Percentiles rank a stretch among this genome's conserved stretches.
Conservation (phyloP, 169 alveolate genomes). For the Plasmodium sp. region DNA sequence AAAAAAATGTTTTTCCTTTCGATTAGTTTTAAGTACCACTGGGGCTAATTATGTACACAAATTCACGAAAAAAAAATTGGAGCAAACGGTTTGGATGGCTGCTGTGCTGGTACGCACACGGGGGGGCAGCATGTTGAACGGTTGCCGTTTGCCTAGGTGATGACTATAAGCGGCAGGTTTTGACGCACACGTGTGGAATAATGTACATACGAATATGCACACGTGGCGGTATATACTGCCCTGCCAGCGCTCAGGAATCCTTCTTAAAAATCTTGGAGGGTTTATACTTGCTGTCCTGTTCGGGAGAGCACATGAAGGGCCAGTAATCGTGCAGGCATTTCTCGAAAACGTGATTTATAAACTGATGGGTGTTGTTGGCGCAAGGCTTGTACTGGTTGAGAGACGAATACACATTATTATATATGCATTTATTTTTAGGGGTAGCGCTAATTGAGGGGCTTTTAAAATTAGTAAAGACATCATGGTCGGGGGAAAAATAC, state of each 20-base stretch:
- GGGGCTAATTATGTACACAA: background rate
- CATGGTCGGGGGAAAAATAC: constrained; percentile 21
- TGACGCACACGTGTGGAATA: background rate
- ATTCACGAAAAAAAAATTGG: background rate
- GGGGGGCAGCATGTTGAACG: background rate
- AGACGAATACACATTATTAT: constrained; percentile 48
- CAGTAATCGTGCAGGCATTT: constrained; percentile 76
- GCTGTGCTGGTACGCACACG: background rate
- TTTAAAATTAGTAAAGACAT: constrained; percentile 56
- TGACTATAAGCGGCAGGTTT: background rate
- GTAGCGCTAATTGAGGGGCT: constrained; percentile 16
- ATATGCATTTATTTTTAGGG: constrained; percentile 50
- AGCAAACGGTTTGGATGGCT: background rate
- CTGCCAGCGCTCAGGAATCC: background rate
- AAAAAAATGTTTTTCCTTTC: background rate
- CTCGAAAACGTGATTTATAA: constrained; percentile 71
- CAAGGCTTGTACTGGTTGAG: constrained; percentile 57
- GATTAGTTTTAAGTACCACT: background rate
- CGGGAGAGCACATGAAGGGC: constrained; percentile 83
- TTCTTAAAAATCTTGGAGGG: constrained; percentile 77
- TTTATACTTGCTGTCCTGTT: constrained; percentile 76
- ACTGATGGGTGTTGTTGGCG: constrained; percentile 27
- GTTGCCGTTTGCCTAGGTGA: background rate
- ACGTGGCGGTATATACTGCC: background rate
- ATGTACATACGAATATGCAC: background rate